Base-by-base conservation (phyloP, 2,329 filamentous ascomycete species). In the Colletotrichum zoysiae region DNA sequence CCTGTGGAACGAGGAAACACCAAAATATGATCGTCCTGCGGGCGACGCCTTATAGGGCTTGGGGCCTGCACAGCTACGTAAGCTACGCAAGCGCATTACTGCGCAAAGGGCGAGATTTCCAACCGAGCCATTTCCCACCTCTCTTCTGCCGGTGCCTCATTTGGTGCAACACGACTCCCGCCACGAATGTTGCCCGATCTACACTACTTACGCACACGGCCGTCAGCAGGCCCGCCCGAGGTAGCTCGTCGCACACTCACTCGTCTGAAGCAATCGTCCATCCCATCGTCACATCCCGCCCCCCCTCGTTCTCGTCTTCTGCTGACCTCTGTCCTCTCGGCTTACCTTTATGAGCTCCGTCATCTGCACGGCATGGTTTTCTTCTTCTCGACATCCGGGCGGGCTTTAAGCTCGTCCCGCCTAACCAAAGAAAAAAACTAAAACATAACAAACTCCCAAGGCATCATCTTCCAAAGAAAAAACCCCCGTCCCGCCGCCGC, bases 101-200 rank as follows among this genome's bases (percentile, higher is more conserved):
- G 46, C n/a, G 20, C 46, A 23, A 12, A 23, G 20, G 20, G 20
- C 46, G 46, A 20, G 23, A 40, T 53, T 46, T 11, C 35, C 23
- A 4, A n/a, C 9, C 3, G 23, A 33, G 30, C 9, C 35, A 38
- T 57, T 50, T 33, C 40, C 33, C 9, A 30, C 9, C 18, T n/a
- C 26, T 67, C 60, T 63, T 50, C 67, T 33, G 58, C 40, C 44
- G 65, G 51, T 63, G 69, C 65, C 65, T 68, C n/a, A 14, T 46
- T 46, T 26, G n/a, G 56, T 26, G n/a, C 16, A 40, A 30, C n/a
- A 40, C 57, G 23, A n/a, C 23, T 23, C 35, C 42, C n/a, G 12
- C n/a, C n/a, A 60, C 38, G 20, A 26, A 68, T n/a, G 57, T 16
- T 14, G 23, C 16, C 35, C 26, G 65, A 68, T 68, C 65, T 20